Percentiles rank a stretch among this genome's conserved stretches.
Evolutionary conservation across 2,329 filamentous ascomycete genomes (phyloP).

Genomic region (Colletotrichum sp.): DNA sequence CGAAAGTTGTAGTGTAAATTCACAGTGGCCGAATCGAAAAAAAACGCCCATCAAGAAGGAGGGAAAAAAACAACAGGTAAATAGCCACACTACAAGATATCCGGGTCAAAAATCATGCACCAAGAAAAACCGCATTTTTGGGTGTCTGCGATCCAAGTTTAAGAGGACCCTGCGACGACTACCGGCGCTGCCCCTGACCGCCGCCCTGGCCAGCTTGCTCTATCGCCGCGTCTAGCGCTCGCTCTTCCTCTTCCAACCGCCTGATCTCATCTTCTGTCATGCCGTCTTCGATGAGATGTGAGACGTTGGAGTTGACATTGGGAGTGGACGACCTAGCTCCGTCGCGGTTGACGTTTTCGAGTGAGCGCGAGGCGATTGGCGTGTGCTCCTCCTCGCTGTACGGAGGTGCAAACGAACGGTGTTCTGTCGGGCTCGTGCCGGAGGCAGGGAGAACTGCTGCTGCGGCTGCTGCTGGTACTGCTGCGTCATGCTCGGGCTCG

Average conservation of each 20-base stretch:
- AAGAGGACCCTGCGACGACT: neutral
- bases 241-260: conserved; percentile 61
- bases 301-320: conserved; percentile 40
- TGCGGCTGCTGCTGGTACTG: neutral
- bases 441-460: neutral
- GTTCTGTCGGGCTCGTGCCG: neutral
- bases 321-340: conserved; percentile 9
- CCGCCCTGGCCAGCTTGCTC: conserved; percentile 42
- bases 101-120: neutral
- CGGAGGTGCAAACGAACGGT: neutral
- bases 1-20: neutral
- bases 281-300: conserved; percentile 62
- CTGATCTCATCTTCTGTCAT: conserved; percentile 63
- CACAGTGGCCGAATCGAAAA: neutral
- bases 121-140: neutral
- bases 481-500: neutral
- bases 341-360: neutral
- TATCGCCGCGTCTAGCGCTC: conserved; percentile 61
- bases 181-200: neutral
- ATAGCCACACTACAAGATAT: neutral
- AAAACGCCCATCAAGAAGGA: neutral
- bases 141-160: neutral
- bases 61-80: neutral
- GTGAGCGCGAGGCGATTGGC: neutral
- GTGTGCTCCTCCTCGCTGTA: conserved; percentile 4